Evolutionary conservation across 768 basidiomycete species (phyloP).

Genomic region (Tylopilus felleus): DNA sequence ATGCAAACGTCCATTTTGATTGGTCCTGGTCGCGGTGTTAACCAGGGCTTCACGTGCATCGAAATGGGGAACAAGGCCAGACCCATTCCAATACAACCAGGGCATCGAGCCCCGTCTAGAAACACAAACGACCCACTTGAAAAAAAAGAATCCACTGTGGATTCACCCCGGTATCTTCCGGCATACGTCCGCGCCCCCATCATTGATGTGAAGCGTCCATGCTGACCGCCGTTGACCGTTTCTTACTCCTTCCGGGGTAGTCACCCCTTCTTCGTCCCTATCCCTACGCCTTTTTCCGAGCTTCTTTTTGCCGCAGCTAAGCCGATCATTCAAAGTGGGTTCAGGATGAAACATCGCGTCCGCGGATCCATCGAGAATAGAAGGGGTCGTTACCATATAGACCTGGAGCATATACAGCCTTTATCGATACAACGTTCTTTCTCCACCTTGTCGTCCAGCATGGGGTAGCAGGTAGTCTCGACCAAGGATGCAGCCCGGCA

Average conservation of each 20-base stretch:
- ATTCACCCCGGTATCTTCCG: constrained; percentile 22
- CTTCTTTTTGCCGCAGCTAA: constrained; percentile 21
- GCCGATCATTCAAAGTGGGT: constrained; percentile 19
- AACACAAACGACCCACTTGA: not conserved
- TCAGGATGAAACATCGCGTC: constrained; percentile 20
- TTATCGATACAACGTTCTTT: constrained; percentile 14
- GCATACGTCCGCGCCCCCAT: constrained; percentile 11
- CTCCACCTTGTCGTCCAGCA: constrained; percentile 12
- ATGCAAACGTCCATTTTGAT: constrained; percentile 7
- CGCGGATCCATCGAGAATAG: constrained; percentile 25
- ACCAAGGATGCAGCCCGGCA: constrained; percentile 7
- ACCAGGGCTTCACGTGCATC: not conserved
- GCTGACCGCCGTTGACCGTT: constrained; percentile 1
- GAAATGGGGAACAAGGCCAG: constrained; percentile 2
- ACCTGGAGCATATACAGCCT: constrained; percentile 3
- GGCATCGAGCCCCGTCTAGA: constrained; percentile 3
- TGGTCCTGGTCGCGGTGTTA: constrained; percentile 16
- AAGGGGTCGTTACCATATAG: constrained; percentile 20
- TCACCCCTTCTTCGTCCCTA: constrained; percentile 12
- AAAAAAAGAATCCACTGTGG: constrained; percentile 1
- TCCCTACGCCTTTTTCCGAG: constrained; percentile 17
- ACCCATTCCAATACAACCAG: not conserved
- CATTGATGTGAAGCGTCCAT: constrained; percentile 6
- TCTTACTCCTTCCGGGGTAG: constrained; percentile 12
- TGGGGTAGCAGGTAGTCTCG: constrained; percentile 8